phyloP scores from a whole-genome alignment of 1,284 basidiomycete species.

The Ceratobasidium papillatum region DNA sequence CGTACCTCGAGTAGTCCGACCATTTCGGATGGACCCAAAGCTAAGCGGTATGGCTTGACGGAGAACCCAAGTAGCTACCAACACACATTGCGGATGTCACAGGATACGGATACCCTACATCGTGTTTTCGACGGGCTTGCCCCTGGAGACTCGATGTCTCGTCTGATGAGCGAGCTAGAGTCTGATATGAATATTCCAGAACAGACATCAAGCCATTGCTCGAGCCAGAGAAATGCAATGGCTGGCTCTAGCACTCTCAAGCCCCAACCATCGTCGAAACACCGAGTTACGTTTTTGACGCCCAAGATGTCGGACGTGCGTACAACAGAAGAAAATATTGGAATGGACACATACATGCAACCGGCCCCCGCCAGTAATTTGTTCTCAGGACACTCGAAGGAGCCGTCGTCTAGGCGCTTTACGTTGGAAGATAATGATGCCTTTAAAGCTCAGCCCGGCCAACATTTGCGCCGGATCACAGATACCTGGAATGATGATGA shows the following conservation, averaged over 20 bases:
- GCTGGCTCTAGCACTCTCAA: not conserved
- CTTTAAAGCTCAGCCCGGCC: not conserved
- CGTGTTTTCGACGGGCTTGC: not conserved
- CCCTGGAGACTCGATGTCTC: constrained; percentile 3
- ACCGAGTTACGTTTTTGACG: constrained; percentile 24
- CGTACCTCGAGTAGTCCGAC: not conserved
- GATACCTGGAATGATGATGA: constrained; percentile 26
- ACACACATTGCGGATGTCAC: not conserved
- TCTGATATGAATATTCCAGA: not conserved
- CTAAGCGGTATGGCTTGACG: not conserved
- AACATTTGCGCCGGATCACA: not conserved
- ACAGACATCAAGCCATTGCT: not conserved
- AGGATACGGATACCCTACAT: not conserved
- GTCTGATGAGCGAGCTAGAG: constrained; percentile 19
- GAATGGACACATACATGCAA: not conserved
- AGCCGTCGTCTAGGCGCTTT: not conserved
- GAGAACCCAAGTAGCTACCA: not conserved
- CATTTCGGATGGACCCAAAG: not conserved
- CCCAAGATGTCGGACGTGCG: not conserved
- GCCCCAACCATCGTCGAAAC: not conserved
- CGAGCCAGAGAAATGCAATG: not conserved
- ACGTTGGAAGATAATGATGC: not conserved
- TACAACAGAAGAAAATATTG: not conserved
- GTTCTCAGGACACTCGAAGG: not conserved
- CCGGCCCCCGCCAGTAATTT: too few species aligned